Evolutionary conservation across 1,284 basidiomycete species (phyloP), one percentile per base, ranked within the genome.

Genomic region (Cutaneotrichosporon mucoides): DNA sequence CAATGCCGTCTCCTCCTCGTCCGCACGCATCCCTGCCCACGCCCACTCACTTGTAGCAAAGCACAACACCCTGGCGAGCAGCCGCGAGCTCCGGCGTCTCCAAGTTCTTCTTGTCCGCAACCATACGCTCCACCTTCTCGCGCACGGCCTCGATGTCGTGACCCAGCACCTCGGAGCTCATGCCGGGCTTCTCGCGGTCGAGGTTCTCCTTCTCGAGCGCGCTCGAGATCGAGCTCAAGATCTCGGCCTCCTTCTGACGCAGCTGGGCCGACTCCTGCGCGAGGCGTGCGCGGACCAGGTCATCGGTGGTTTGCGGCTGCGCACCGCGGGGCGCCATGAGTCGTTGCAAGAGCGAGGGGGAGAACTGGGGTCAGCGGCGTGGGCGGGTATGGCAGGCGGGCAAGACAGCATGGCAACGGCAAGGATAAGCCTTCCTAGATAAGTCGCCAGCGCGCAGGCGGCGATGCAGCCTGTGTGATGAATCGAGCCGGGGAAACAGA

Each of bases 141-240:
- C 72, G 66, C 9, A 79, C 71, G 59, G 78, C 75, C 62, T 79
- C 77, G 47, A 79, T 76, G 65, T 79, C 78, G 63, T 73, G 66
- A 2, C 73, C 68, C 38, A 79, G 64, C 8, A 77, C 68, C 57
- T 76, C 73, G 12, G 66, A 68, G 55, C 64, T 69, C 71, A 77
- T 72, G 8, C 76, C 76, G 0, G 76, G 72, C 63, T 76, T 75
- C 55, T 78, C 76, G 62, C 70, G 73, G 65, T 78, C 73, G 53
- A 79, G 60, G 66, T 79, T 79, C 66, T 79, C 77, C 69, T 79
- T 79, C 61, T 79, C 77, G 38, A 79, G 65, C 36, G 76, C 77
- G 0, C 71, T 66, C 1, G 68, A 71, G 64, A 79, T 79, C 41
- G 65, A 66, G 13, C 59, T 53, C 50, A 79, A 65, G 59, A 79